Conservation (phyloP, 257 asterid species). For the Nemophila menziesii region DNA sequence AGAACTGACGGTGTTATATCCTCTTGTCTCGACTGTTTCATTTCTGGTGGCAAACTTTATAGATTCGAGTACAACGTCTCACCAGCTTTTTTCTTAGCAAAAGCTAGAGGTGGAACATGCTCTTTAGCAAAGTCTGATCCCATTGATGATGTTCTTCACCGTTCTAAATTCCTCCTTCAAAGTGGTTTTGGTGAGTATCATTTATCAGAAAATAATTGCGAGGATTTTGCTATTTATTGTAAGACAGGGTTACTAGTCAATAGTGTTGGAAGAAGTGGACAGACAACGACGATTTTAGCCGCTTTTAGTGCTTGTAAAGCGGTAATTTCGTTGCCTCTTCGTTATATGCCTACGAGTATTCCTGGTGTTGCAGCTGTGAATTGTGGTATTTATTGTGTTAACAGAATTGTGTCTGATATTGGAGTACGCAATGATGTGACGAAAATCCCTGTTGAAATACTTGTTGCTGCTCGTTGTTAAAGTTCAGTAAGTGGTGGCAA, state of each 20-base stretch:
- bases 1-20: conserved; percentile 51
- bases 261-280: conserved; percentile 81
- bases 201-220: conserved; percentile 76
- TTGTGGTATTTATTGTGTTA: conserved; percentile 55
- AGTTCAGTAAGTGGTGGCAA: neutral
- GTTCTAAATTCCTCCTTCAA: conserved; percentile 62
- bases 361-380: conserved; percentile 46
- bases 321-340: conserved; percentile 47
- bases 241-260: conserved; percentile 69
- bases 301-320: conserved; percentile 35
- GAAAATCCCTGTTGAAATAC: conserved; percentile 77
- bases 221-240: conserved; percentile 84
- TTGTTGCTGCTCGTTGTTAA: conserved; percentile 17
- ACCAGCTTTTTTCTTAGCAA: conserved; percentile 42
- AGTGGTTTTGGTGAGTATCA: conserved; percentile 71
- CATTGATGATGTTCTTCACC: conserved; percentile 44
- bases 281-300: conserved; percentile 52
- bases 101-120: conserved; percentile 86
- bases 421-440: conserved; percentile 74
- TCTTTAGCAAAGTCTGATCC: conserved; percentile 66
- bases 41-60: conserved; percentile 54
- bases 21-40: conserved; percentile 88
- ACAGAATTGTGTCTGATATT: conserved; percentile 59
- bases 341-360: conserved; percentile 25
- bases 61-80: conserved; percentile 50